phyloP scores from a whole-genome alignment of 2,329 filamentous ascomycete genomes.

The Fusarium piperis region DNA sequence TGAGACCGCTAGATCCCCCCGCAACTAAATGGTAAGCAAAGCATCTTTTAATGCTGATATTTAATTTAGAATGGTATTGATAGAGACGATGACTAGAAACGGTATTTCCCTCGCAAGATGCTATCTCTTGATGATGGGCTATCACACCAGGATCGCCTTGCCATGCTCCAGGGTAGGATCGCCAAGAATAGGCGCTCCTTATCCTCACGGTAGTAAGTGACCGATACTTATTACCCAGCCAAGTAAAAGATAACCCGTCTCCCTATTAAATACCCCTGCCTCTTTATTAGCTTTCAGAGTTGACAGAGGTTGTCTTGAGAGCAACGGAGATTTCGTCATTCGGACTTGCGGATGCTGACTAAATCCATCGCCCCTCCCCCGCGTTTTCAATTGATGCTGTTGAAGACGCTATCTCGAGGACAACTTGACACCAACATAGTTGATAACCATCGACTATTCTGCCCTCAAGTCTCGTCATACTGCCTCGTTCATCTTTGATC shows the following conservation, averaged over 20 bases:
- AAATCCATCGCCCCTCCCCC: conserved; percentile 30
- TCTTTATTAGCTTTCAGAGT: background rate
- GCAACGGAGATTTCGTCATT: conserved; percentile 26
- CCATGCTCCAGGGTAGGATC: too few species aligned
- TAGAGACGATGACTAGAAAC: rapidly evolving
- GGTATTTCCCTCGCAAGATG: background rate
- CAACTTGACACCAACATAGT: background rate
- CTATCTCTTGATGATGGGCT: background rate
- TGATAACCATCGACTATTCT: background rate
- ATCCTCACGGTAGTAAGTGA: background rate
- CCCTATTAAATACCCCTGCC: too few species aligned
- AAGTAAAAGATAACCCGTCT: background rate
- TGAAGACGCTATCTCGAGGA: conserved; percentile 16
- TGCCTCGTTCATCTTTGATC: background rate
- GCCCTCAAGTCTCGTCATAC: background rate
- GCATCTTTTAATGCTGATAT: background rate
- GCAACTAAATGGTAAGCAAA: background rate
- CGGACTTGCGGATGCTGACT: conserved; percentile 36
- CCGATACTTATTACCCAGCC: background rate
- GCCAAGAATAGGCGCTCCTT: background rate
- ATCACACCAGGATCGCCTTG: too few species aligned
- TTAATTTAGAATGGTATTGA: background rate
- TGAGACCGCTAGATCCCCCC: background rate
- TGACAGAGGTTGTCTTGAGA: background rate
- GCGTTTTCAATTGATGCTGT: conserved; percentile 15